Evolutionary conservation across 352 stramenopile genomes (phyloP).

Genomic region (Chrysophaeum taylorii): DNA sequence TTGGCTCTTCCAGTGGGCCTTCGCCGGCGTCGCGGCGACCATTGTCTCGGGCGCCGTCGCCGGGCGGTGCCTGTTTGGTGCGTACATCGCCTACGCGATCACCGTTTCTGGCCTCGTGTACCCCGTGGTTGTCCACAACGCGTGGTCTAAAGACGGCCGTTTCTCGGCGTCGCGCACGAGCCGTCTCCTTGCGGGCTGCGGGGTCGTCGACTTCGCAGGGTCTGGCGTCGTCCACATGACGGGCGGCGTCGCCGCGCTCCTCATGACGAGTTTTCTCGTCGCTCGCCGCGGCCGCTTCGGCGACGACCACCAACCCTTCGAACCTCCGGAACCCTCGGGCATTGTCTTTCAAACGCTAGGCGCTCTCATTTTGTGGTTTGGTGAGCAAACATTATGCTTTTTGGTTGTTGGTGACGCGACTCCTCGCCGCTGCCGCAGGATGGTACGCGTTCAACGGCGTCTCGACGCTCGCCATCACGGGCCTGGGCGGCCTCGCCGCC

Average conservation of each 20-base stretch:
- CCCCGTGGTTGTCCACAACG: conserved; percentile 52
- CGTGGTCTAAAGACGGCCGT: conserved; percentile 34
- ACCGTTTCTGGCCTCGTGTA: conserved; percentile 54
- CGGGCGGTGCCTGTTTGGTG: conserved; percentile 43
- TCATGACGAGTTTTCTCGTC: conserved; percentile 34
- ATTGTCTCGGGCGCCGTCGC: conserved; percentile 50
- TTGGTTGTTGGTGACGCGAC: no score
- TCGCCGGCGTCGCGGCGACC: conserved; percentile 44
- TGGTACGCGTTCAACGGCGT: conserved; percentile 41
- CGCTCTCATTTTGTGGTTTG: conserved; percentile 38
- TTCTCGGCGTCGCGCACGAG: conserved; percentile 26
- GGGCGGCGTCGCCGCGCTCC: conserved; percentile 24
- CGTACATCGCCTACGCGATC: conserved; percentile 50
- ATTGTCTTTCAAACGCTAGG: conserved; percentile 32
- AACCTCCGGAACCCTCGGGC: no score
- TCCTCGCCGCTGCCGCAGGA: conserved; percentile 7
- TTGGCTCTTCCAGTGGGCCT: conserved; percentile 41
- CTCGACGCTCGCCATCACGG: conserved; percentile 23
- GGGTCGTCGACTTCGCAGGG: conserved; percentile 50
- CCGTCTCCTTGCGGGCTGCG: conserved; percentile 21
- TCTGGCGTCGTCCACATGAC: conserved; percentile 36
- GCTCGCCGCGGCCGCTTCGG: conserved; percentile 37
- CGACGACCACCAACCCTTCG: conserved; percentile 22
- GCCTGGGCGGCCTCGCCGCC: conserved; percentile 23
- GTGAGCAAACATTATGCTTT: no score